Base-by-base conservation (phyloP, 1,284 basidiomycete species). In the Trametes hirsuta region DNA sequence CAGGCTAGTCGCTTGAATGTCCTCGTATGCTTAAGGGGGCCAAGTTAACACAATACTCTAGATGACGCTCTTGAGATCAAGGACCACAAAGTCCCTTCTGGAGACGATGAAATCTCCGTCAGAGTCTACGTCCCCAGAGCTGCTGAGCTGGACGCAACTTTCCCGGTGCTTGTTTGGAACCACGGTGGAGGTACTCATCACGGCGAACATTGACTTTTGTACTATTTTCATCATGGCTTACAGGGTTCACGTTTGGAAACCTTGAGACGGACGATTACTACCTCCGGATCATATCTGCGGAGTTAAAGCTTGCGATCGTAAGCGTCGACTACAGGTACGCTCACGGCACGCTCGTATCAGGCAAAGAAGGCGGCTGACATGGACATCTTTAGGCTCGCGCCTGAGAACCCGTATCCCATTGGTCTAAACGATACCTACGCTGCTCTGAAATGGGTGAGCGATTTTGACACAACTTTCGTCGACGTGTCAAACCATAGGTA, bases 391-490 rank as follows among this genome's bases (percentile, higher is more conserved):
- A 64, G 78, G 21, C 70, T 77, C 14, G 76, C 77, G 2, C 79
- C 79, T 0, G 75, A 77, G 49, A 55, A 74, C 55, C 73, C 75
- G 0, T 80, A 73, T 66, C 79, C 79, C 0, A 72, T 70, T 0
- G 72, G 74, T 0, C 67, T 76, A 4, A 70, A 78, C 25, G 79
- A 81, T 51, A 68, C 72, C 18, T 76, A 71, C 36, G 72, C 72
- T 10, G 68, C 72, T 2, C 61, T 78, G 9, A 68, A 71, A 63
- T 78, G 76, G 69, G 71, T 74, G 15, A 10, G 47, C 45, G 2
- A 15, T 39, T 34, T 30, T 5, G 21, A 4, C n/a, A 12, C 3
- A 34, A 4, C 18, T 36, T 34, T 24, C n/a, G 11, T 24, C 8
- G n/a, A 40, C n/a, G n/a, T 53, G 41, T 5, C 34, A 25, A 12